Evolutionary conservation across 352 stramenopile species (phyloP), one percentile per base, ranked within the genome.

Genomic region (Phytophthora sp.): DNA sequence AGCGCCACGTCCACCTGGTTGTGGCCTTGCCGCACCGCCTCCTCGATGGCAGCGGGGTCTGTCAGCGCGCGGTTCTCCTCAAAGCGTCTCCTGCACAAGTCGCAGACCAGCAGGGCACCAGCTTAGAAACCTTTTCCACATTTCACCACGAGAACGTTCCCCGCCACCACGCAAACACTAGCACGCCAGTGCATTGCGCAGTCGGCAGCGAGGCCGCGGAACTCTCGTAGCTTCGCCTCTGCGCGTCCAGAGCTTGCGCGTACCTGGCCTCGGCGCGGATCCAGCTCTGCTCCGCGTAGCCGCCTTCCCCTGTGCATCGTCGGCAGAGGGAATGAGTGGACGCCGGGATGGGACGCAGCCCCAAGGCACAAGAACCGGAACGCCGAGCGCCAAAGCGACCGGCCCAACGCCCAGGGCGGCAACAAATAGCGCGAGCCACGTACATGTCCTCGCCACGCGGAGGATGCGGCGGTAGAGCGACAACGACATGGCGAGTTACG

Each of bases 1-100:
- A 95, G 48, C 23, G 84, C 87, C 20, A 94, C 55, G 50, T 95
- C 87, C 45, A 95, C 76, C 37, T 93, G 79, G 44, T 89, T 80
- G 49, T 92, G 76, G 7, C 66, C 77, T 27, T 81, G 70, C 10
- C 80, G 67, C 9, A 95, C 62, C 9, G 82, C 72, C 49, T 90
- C 75, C 10, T 79, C 62, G 45, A 92, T 74, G 11, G 66, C 39
- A 10, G 39, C 28, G 7, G 69, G 26, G 44, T 79, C 60, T 0
- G 27, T 43, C 20, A 92, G 32, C 18, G 17, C 31, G 15, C 82
- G 79, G 28, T 89, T 78, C 61, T 88, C 84, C 54, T 94, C 84
- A 61, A 93, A 92, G 38, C 68, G 59, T 44, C 57, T 69, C 57
- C 81, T 89, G 26, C 41, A 34, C 31, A 27, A 43, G n/a, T 42